phyloP scores from a whole-genome alignment of 768 basidiomycete species.

The Nidularia pulvinata region DNA sequence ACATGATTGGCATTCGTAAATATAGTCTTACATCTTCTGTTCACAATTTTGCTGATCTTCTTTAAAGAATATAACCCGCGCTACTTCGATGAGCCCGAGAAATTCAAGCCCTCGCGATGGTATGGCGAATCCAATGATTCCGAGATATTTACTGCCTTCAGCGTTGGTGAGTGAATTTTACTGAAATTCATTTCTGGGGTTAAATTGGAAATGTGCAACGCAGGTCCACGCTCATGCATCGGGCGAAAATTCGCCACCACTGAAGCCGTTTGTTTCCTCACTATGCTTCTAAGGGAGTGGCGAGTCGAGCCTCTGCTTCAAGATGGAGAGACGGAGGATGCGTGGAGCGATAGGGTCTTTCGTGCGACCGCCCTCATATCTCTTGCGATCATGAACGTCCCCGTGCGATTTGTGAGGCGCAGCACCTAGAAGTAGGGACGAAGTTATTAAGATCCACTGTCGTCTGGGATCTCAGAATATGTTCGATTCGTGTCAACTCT shows the following conservation, averaged over 20 bases:
- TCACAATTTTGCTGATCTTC: background rate
- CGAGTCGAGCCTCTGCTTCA: background rate
- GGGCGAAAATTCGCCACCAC: background rate
- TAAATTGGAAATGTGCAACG: background rate
- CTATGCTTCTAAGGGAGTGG: no score
- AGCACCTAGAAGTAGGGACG: no score
- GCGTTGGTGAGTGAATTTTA: background rate
- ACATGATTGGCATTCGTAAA: background rate
- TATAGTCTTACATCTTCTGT: background rate
- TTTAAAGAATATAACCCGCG: background rate
- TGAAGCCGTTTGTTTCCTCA: background rate
- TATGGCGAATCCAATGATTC: background rate
- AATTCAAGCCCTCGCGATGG: background rate
- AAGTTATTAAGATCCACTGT: no score
- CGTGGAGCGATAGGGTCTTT: background rate
- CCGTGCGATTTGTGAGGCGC: no score
- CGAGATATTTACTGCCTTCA: background rate
- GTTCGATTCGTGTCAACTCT: no score
- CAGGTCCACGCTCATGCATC: background rate
- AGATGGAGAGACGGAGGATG: background rate
- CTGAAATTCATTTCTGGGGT: background rate
- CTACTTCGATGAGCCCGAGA: background rate
- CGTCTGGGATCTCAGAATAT: no score
- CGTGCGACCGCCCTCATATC: no score
- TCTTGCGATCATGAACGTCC: no score